These are phyloP conservation scores for Solanum ossicruentum DNA, from an alignment of 257 asterid genomes.

Conservation along the genomic window DNA sequence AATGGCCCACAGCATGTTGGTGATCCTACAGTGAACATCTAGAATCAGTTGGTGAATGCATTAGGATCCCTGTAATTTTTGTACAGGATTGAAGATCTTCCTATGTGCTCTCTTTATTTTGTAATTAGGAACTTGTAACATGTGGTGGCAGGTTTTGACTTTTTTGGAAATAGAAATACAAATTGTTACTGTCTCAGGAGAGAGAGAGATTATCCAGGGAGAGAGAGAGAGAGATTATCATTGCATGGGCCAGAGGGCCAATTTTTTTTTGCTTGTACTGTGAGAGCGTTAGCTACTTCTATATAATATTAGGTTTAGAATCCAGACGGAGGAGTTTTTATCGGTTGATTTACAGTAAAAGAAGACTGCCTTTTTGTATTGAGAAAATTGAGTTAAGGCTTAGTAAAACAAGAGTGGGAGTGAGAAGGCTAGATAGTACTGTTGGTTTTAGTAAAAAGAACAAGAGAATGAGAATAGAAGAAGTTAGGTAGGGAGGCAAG, in stretches of 20 bases:
- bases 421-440: neutral
- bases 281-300: neutral
- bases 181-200: no score
- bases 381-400: neutral
- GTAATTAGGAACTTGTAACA: no score
- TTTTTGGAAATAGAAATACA: no score
- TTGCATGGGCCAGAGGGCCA: neutral
- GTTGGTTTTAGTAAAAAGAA: neutral
- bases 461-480: neutral
- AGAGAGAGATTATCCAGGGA: no score
- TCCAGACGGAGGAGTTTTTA: neutral
- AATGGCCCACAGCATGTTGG: no score
- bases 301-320: neutral
- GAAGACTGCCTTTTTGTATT: neutral
- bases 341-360: neutral
- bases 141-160: no score
- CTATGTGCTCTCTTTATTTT: neutral
- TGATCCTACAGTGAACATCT: no score
- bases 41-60: no score
- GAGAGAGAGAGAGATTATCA: neutral
- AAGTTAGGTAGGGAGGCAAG: neutral
- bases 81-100: no score
- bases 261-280: neutral
- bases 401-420: neutral
- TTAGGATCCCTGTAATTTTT: no score